Evolutionary conservation across 441 rosid genomes (phyloP), one percentile per base, ranked within the genome.

Genomic region (Pelargonium cotyledonis): DNA sequence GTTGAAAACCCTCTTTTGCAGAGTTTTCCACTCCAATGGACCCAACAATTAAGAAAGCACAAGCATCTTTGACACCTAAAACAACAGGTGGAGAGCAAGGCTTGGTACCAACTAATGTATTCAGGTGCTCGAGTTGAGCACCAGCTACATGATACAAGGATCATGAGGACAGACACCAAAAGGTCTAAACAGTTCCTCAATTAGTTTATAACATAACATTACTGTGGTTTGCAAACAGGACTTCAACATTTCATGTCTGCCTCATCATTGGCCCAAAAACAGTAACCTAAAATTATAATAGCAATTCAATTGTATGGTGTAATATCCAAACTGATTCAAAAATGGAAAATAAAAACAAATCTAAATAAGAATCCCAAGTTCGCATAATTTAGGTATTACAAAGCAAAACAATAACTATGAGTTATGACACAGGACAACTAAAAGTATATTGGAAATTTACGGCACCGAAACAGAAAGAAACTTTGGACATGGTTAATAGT

Each of bases 111-210:
- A 65, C 41, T 15, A 1, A 11, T 19, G 14, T 46, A 64, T 8
- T n/a, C 3, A 35, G 69, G 12, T 21, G 65, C 69, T 67, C 69
- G 66, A 67, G 75, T 63, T 57, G 58, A 71, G 49, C 71, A 49
- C 46, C 68, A 8, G 55, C 23, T 16, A 11, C 51, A 49, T 12
- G 3, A 11, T 44, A 18, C 23, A 49, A 12, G 51, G 5, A 11
- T 7, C 63, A 16, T 9, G 29, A 44, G 0, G 16, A 46, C n/a
- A 1, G 2, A 35, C 2, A 10, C 6, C 44, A 44, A 12, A 60
- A 63, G 46, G n/a, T 6, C 18, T 23, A 2, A 15, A 11, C n/a
- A n/a, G 38, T 21, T 57, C 53, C 12, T 38, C 65, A 35, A 12
- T 11, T 2, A 18, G 31, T 23, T 23, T 23, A 23, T 23, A 23